Base-by-base conservation (phyloP, 1,139 yeast genomes). In the Zygosaccharomyces pseudobailii region DNA sequence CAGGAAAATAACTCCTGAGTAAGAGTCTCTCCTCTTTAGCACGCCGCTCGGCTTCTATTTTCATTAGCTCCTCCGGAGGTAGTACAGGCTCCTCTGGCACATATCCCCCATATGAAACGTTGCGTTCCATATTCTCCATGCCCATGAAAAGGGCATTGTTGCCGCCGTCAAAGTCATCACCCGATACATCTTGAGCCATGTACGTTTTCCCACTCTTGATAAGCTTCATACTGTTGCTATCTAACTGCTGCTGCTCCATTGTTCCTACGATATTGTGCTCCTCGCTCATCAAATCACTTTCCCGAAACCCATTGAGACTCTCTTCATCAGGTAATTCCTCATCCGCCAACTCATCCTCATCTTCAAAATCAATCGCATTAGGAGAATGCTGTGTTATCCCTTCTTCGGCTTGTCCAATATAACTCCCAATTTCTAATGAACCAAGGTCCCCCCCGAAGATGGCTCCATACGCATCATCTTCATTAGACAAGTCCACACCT, bases 311-410 rank as follows among this genome's bases (percentile, higher is more conserved):
- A 20, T 6, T 28, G 3, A 32, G n/a, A 7, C 43, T 23, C 6
- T 69, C 76, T 48, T 75, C 80, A n/a, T 69, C 74, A 0, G 76
- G 74, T 6, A 71, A 54, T 42, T 80, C 87, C 46, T 88, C 96
- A 41, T 89, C 97, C 0, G 97, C 97, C 48, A 92, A 72, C 65
- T 90, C 97, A 57, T 90, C 97, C 55, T 87, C 95, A 62, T 88
- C 96, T 60, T 88, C 97, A 63, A 87, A 92, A 67, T 92, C 97
- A 38, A 89, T 72, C n/a, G 98, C 97, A 64, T 90, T 92, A 4
- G 81, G 96, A 1, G 94, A 92, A 65, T 90, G 97, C 49, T 76
- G 65, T 46, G 80, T 71, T 36, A 58, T 63, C 3, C 61, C 65
- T 20, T 59, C 63, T 6, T 53, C 56, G n/a, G 50, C 58, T 17